Percentiles rank a stretch among this genome's conserved stretches.
Evolutionary conservation across 352 stramenopile genomes (phyloP).

Genomic region (Pythium inflatum): DNA sequence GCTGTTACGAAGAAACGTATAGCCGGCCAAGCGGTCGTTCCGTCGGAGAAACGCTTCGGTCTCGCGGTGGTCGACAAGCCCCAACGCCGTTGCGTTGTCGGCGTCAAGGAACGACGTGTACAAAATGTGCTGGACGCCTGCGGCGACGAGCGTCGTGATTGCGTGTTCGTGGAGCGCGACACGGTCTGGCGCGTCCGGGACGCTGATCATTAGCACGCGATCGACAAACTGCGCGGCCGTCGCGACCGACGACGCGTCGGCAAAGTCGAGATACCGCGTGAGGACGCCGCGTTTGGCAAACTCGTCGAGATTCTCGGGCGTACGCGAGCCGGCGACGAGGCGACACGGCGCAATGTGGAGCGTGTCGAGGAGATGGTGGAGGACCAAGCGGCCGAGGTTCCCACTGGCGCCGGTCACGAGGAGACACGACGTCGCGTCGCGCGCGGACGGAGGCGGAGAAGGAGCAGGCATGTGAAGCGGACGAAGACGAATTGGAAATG

Average conservation of each 20-base stretch:
- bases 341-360: constrained; percentile 22
- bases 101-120: constrained; percentile 24
- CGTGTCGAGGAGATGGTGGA: constrained; percentile 34
- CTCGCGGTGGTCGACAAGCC: neutral
- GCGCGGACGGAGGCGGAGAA: neutral
- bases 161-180: constrained; percentile 1
- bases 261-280: constrained; percentile 22
- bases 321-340: constrained; percentile 30
- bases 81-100: neutral
- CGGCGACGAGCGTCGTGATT: constrained; percentile 1
- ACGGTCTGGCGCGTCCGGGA: neutral
- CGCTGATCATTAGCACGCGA: constrained; percentile 30
- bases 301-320: constrained; percentile 16
- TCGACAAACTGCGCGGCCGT: constrained; percentile 24
- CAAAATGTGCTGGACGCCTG: constrained; percentile 19
- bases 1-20: constrained; percentile 19
- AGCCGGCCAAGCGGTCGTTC: constrained; percentile 12
- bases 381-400: constrained; percentile 17
- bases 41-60: constrained; percentile 19
- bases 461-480: constrained; percentile 5
- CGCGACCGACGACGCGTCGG: constrained; percentile 17
- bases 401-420: constrained; percentile 35
- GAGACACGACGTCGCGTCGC: constrained; percentile 10
- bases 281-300: constrained; percentile 18
- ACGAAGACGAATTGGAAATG: no score